These are phyloP conservation scores for Margaritispora aquatica DNA, from an alignment of 495 filamentous ascomycete genomes.

Conservation along the genomic window DNA sequence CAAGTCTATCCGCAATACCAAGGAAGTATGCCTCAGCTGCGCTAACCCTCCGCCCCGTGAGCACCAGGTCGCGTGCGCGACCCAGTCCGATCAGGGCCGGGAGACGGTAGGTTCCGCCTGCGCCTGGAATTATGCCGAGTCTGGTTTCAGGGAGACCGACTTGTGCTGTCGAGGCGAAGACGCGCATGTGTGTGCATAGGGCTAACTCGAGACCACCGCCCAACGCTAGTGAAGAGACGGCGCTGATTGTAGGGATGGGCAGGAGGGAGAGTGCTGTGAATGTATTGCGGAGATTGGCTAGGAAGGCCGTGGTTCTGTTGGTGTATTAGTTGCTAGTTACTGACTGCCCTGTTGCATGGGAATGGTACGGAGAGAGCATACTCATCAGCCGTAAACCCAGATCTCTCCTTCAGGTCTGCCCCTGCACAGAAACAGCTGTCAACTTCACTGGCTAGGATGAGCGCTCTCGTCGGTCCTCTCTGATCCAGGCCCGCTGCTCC, in stretches of 20 bases:
- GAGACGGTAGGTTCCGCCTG: conserved; percentile 85
- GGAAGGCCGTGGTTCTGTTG: conserved; percentile 66
- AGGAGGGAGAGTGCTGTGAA: conserved; percentile 62
- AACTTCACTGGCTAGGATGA: conserved; percentile 72
- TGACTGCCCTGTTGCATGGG: too few relatives aligned
- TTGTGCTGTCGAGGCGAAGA: conserved; percentile 64
- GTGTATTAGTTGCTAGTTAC: not conserved
- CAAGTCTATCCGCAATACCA: conserved; percentile 76
- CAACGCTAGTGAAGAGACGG: conserved; percentile 72
- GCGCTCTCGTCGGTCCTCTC: conserved; percentile 57
- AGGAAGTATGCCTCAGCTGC: conserved; percentile 78
- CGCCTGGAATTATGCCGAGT: conserved; percentile 89
- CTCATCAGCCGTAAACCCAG: conserved; percentile 66
- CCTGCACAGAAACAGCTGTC: conserved; percentile 88
- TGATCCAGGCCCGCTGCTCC: conserved; percentile 33
- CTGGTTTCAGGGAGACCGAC: conserved; percentile 87
- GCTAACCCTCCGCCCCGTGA: conserved; percentile 76
- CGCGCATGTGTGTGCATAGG: conserved; percentile 76
- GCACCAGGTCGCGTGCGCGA: conserved; percentile 73
- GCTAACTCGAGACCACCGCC: conserved; percentile 92
- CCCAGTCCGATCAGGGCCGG: conserved; percentile 66
- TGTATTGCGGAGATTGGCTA: conserved; percentile 63
- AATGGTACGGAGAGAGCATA: conserved; percentile 22
- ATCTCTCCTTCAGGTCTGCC: conserved; percentile 87
- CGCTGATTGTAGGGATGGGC: conserved; percentile 82